Percentiles rank a stretch among this genome's conserved stretches.
Evolutionary conservation across 345 rosid genomes (phyloP).

Genomic region (Lepidium aucheri): DNA sequence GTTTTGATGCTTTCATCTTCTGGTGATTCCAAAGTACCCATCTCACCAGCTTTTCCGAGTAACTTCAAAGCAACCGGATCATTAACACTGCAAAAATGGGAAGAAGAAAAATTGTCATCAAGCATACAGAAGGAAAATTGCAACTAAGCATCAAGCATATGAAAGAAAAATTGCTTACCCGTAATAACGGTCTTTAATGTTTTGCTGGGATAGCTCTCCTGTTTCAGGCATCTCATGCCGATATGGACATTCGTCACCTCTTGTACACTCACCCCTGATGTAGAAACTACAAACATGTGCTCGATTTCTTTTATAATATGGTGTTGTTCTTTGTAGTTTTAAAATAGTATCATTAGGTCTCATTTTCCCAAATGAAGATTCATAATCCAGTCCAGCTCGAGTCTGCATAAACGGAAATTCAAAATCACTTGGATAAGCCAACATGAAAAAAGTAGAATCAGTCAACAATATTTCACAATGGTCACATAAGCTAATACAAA

Average conservation of each 20-base stretch:
- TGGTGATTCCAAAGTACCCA: constrained; percentile 88
- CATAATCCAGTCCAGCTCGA: constrained; percentile 93
- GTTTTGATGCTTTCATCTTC: constrained; percentile 91
- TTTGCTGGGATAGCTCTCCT: constrained; percentile 93
- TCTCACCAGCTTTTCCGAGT: constrained; percentile 92
- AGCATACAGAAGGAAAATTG: not conserved
- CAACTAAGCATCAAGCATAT: not conserved
- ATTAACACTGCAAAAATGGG: constrained; percentile 51
- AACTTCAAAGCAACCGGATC: constrained; percentile 92
- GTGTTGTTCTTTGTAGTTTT: constrained; percentile 91
- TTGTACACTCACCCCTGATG: constrained; percentile 86
- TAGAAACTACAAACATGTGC: constrained; percentile 98
- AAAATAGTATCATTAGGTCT: constrained; percentile 80
- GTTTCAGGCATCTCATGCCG: constrained; percentile 96
- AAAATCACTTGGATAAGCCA: not conserved
- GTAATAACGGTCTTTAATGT: constrained; percentile 92
- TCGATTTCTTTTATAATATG: constrained; percentile 83
- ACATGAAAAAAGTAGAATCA: not conserved
- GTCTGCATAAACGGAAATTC: constrained; percentile 41
- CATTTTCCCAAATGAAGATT: constrained; percentile 86
- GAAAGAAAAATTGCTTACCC: constrained; percentile 46
- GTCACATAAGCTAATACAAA: not conserved
- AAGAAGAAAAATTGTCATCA: not conserved
- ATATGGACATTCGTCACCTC: constrained; percentile 96
- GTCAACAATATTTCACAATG: not conserved